phyloP scores from a whole-genome alignment of 2,329 filamentous ascomycete genomes.

The Ophiostoma ulmi region DNA sequence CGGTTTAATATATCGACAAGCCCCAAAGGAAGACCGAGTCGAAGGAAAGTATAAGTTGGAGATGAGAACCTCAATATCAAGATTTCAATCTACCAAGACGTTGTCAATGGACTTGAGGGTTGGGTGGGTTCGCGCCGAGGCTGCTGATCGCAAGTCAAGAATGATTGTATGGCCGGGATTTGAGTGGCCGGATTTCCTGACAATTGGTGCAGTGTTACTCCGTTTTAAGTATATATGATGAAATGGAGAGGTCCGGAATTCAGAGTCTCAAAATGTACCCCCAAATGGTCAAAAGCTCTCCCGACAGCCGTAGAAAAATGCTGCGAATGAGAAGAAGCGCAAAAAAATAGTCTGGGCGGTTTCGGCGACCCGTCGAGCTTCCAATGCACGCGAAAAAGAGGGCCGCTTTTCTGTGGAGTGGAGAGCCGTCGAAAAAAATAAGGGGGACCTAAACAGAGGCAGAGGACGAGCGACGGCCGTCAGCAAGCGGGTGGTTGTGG shows the following conservation, averaged over 20 bases:
- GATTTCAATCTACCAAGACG: neutral
- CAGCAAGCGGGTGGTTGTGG: neutral
- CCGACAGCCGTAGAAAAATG: neutral
- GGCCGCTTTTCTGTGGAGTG: conserved; percentile 20
- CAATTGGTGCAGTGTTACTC: neutral
- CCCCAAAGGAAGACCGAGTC: neutral
- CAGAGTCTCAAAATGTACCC: neutral
- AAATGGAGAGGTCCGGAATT: neutral
- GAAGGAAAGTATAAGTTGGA: neutral
- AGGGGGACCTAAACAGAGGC: neutral
- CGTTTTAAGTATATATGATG: neutral
- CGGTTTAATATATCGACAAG: neutral
- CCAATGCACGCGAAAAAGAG: neutral
- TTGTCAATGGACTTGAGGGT: neutral
- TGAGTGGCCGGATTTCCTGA: neutral
- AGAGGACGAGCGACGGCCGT: neutral
- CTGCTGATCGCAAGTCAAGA: neutral
- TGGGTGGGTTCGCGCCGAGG: conserved; percentile 6
- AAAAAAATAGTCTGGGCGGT: conserved; percentile 18
- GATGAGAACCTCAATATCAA: neutral
- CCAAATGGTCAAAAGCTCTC: neutral
- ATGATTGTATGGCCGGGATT: neutral
- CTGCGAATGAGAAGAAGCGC: conserved; percentile 17
- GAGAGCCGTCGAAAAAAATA: conserved; percentile 13
- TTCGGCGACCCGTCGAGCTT: conserved; percentile 19